A percentile compares a stretch with the other conserved stretches of the same genome.
phyloP scores from a whole-genome alignment of 2,329 filamentous ascomycete species.

The Periconia sp. region DNA sequence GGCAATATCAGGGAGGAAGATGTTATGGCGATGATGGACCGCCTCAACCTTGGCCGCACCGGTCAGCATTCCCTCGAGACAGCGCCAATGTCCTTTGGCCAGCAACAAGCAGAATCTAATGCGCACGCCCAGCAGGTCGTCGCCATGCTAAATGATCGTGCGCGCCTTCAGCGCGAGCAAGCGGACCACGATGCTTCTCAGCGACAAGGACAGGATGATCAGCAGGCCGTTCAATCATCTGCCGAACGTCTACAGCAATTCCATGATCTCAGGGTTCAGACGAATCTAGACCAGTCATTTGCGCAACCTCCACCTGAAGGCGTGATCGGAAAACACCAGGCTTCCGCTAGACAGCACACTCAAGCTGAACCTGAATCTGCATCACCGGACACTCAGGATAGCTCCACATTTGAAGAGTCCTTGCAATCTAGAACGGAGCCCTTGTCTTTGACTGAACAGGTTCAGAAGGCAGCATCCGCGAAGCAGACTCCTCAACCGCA shows the following conservation, averaged over 20 bases:
- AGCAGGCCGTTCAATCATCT: conserved; percentile 50
- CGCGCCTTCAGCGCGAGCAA: conserved; percentile 66
- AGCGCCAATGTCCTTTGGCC: conserved; percentile 53
- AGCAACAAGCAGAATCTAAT: conserved; percentile 54
- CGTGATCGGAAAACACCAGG: conserved; percentile 41
- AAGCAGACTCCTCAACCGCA: conserved; percentile 63
- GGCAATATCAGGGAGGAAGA: conserved; percentile 71
- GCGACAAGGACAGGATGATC: conserved; percentile 33
- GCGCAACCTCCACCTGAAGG: conserved; percentile 39
- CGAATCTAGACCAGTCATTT: conserved; percentile 61
- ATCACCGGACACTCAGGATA: conserved; percentile 14
- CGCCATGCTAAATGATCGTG: conserved; percentile 66
- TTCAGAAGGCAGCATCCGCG: conserved; percentile 73
- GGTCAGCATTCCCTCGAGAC: conserved; percentile 55
- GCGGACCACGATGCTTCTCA: conserved; percentile 58
- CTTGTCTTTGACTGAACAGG: conserved; percentile 81
- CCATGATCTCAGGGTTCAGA: conserved; percentile 75
- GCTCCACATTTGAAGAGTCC: conserved; percentile 5
- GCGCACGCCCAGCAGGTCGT: conserved; percentile 63
- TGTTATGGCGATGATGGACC: conserved; percentile 67
- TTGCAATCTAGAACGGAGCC: conserved; percentile 49
- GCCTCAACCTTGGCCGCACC: conserved; percentile 65
- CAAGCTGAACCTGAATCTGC: conserved; percentile 24
- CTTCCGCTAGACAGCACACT: conserved; percentile 24
- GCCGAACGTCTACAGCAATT: conserved; percentile 83